These are phyloP conservation scores for Boeremia exigua DNA, from an alignment of 2,329 filamentous ascomycete species.

Conservation along the genomic window DNA sequence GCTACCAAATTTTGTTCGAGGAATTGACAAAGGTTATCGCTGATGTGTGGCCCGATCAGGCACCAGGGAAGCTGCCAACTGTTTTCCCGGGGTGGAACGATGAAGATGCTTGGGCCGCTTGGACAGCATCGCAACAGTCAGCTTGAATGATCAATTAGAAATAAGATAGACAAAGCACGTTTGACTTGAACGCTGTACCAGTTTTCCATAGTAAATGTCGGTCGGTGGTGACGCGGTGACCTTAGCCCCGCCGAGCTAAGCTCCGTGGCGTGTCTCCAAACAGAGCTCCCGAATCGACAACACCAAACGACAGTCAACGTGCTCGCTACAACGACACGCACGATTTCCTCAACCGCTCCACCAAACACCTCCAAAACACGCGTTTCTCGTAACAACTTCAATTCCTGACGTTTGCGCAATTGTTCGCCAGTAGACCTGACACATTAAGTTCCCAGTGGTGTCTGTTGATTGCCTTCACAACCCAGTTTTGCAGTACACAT, in stretches of 20 bases:
- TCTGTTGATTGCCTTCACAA: neutral
- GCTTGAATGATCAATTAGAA: neutral
- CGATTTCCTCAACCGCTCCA: neutral
- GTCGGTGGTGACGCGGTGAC: constrained; percentile 7
- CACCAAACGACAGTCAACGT: neutral
- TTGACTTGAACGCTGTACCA: neutral
- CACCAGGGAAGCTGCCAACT: constrained; percentile 58
- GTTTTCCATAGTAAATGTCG: neutral
- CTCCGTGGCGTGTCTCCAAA: constrained; percentile 4
- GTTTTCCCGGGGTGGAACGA: constrained; percentile 62
- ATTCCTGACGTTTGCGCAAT: neutral
- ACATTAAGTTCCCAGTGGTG: neutral
- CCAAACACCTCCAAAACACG: neutral
- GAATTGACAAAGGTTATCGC: constrained; percentile 60
- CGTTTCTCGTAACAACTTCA: neutral
- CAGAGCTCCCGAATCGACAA: constrained; percentile 4
- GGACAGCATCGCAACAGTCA: constrained; percentile 14
- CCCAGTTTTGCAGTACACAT: neutral
- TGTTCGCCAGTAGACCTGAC: neutral
- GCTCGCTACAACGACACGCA: neutral
- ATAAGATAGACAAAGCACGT: neutral
- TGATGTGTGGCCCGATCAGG: constrained; percentile 61
- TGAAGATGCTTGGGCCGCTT: constrained; percentile 40
- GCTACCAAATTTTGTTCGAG: constrained; percentile 63
- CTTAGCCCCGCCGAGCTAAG: constrained; percentile 7